Conservation (phyloP, 225 moss, liverwort and hornwort genomes). For the Pleurozium schreberi region DNA sequence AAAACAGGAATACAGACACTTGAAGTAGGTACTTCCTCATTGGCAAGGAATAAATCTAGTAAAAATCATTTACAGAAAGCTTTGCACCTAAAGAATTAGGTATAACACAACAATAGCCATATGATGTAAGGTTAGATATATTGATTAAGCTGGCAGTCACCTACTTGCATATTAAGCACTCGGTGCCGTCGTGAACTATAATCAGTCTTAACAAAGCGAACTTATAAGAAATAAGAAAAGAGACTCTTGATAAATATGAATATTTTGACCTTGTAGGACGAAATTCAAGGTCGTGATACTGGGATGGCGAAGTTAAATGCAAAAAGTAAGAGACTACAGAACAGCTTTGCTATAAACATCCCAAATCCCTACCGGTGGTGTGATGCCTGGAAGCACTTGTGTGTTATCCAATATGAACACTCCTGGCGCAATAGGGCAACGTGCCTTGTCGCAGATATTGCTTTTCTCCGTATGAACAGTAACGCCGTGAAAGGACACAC, state of each 20-base stretch:
- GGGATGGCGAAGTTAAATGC: not conserved
- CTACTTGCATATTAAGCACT: not conserved
- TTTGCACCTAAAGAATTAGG: not conserved
- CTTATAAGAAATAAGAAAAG: not conserved
- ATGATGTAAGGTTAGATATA: not conserved
- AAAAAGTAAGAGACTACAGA: not conserved
- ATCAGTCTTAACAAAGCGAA: not conserved
- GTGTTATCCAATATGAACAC: conserved; percentile 38
- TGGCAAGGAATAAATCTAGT: not conserved
- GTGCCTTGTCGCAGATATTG: conserved; percentile 25
- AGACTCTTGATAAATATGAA: not conserved
- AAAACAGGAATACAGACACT: not conserved
- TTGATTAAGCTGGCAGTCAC: not conserved
- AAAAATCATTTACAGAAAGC: not conserved
- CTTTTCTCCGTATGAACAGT: conserved; percentile 43
- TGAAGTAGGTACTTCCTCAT: not conserved
- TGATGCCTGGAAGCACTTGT: conserved; percentile 39
- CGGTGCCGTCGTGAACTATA: not conserved
- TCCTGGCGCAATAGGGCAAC: conserved; percentile 48
- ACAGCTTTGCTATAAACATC: not conserved
- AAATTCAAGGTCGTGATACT: not conserved
- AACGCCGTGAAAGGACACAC: conserved; percentile 46
- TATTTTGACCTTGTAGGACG: not conserved
- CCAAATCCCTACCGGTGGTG: conserved; percentile 37
- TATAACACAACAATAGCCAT: not conserved